These are phyloP conservation scores for Pachyrhizus erosus DNA, from an alignment of 306 rosid species.

Conservation along the genomic window DNA sequence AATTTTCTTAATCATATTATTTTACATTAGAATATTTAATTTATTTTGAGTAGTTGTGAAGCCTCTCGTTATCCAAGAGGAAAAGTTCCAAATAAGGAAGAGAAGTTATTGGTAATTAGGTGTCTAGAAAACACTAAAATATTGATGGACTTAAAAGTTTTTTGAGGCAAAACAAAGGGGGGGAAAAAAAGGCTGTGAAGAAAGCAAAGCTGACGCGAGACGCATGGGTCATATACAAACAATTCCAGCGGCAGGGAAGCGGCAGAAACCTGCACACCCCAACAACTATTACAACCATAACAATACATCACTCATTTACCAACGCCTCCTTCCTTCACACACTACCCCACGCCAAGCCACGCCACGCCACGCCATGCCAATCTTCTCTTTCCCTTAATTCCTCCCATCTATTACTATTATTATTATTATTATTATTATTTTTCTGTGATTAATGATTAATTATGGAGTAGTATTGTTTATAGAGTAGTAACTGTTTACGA, in stretches of 20 bases:
- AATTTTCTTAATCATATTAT: too few species aligned
- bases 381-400: too few species aligned
- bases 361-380: too few species aligned
- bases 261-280: slow-evolving; percentile 47
- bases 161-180: not conserved
- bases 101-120: not conserved
- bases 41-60: too few species aligned
- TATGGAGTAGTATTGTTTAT: not conserved
- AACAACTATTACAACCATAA: slow-evolving; percentile 40
- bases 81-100: too few species aligned
- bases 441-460: not conserved
- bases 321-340: slow-evolving; percentile 40
- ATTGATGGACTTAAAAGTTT: not conserved
- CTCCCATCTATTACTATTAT: not conserved
- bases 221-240: slow-evolving; percentile 61
- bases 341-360: not conserved
- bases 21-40: too few species aligned
- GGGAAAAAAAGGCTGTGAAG: not conserved
- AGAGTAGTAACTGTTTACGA: slow-evolving; percentile 9
- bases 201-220: slow-evolving; percentile 56
- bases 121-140: not conserved
- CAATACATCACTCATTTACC: slow-evolving; percentile 44
- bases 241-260: slow-evolving; percentile 57
- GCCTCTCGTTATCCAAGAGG: too few species aligned
- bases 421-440: not conserved